Base-by-base conservation (phyloP, 2,329 filamentous ascomycete genomes). In the Penicillium sp. region DNA sequence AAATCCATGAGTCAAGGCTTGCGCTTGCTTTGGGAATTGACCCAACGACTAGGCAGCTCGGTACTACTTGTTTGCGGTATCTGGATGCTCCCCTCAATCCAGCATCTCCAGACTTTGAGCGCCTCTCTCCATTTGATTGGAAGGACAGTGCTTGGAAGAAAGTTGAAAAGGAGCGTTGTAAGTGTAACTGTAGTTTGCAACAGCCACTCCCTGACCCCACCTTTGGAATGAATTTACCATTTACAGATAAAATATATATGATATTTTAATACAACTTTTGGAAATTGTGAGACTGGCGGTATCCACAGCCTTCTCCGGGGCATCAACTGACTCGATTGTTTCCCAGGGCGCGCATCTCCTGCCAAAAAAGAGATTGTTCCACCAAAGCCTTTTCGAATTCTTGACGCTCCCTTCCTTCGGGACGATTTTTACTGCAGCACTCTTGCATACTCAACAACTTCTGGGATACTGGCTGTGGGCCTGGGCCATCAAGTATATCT, bases 371-470 rank as follows among this genome's bases (percentile, higher is more conserved):
- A 78, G 82, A 74, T 79, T 37, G 79, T 94, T 42, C 89, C 91
- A 38, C 81, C 83, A 8, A 83, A 89, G 19, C 90, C 92, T 6
- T 95, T 95, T 77, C 90, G 89, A 77, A 89, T 97, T 7, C 82
- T 99, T 6, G 91, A 97, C 76, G 93, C 93, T 9, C 92, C 93
- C 3, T 85, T 86, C 51, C 80, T 97, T n/a, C 86, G 91, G 56
- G 92, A 97, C 68, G 93, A 99, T 74, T 99, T 93, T 73, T 99
- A 99, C 73, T 97, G 92, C 76, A 94, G 93, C 0, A 82, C 93
- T 2, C 81, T 99, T 54, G 91, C 94, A 10, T 97, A 96, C 73
- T 96, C 89, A 0, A 75, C 83, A 41, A 89, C 85, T 8, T 84
- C 86, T 50, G 84, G 89, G 53, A 90, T 88, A 15, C 82, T 99